Base-by-base conservation (phyloP, 2,329 filamentous ascomycete species). In the Cytospora leucostoma region DNA sequence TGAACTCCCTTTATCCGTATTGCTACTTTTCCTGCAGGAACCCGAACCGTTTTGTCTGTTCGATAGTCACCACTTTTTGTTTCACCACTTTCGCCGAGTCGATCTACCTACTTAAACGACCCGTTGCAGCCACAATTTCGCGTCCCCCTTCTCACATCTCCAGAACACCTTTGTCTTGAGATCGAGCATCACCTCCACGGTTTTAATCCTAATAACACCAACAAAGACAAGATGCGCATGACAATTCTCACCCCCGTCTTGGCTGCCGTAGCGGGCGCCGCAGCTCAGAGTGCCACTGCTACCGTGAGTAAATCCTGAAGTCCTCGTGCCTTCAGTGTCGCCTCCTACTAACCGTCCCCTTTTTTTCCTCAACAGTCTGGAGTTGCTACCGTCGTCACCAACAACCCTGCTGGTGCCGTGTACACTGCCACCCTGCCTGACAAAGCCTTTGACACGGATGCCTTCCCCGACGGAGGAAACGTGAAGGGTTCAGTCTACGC, bases 401-500 rank as follows among this genome's bases (percentile, higher is more conserved):
- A 63, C 59, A 65, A 61, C 52, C 63, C 59, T 21, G 38, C 12
- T 19, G 63, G 65, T 12, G 65, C 56, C 19, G 34, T 57, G 13
- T 66, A 61, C 53, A 59, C 57, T 21, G 63, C 65, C 1, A 59
- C 56, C 7, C 53, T 65, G 37, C 63, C 65, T 13, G 44, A 49
- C 4, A 56, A 47, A 13, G 63, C 65, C 27, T 62, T 65, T 33
- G 56, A 58, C 56, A 65, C 35, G 37, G 40, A 13, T n/a, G 38
- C 56, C 13, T 65, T 59, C 32, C 65, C 65, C 19, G 38, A 37
- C 21, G 65, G 65, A 33, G 63, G 65, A 47, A 65, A 65, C 37
- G 38, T 65, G 12, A 56, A 62, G 62, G 74, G 74, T 53, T 44
- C 63, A 37, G 66, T 76, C 51, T 66, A 62, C n/a, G 74, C 74